Evolutionary conservation across 129 eudicot species (phyloP).

Genomic region (Dittrichia graveolens): DNA sequence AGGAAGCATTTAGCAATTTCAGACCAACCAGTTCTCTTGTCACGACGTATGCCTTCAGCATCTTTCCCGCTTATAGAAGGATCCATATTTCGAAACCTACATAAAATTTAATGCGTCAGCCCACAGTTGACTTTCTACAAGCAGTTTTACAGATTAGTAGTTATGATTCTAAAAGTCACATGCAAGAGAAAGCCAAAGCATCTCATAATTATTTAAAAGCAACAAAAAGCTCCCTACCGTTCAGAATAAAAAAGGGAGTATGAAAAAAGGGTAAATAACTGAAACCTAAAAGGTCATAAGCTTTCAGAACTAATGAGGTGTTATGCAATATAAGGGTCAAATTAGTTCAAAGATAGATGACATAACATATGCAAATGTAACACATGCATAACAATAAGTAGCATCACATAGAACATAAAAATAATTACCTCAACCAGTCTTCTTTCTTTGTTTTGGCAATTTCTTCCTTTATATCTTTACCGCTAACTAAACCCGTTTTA

Average conservation of each 20-base stretch:
- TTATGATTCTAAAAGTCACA: too few relatives aligned
- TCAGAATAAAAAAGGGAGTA: neutral
- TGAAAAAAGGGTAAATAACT: too few relatives aligned
- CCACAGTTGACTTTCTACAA: neutral
- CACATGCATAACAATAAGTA: neutral
- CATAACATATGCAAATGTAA: neutral
- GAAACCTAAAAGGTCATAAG: too few relatives aligned
- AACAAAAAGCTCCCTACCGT: neutral
- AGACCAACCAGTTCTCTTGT: slow-evolving; percentile 63
- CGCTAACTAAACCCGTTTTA: slow-evolving; percentile 86
- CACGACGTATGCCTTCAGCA: slow-evolving; percentile 81
- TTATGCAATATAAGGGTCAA: too few relatives aligned
- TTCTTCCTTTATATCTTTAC: slow-evolving; percentile 79
- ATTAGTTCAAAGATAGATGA: too few relatives aligned
- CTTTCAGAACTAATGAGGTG: too few relatives aligned
- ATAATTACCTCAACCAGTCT: slow-evolving; percentile 67
- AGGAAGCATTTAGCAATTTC: neutral
- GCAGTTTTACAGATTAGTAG: neutral
- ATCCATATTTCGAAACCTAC: slow-evolving; percentile 77
- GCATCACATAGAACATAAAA: slow-evolving; percentile 9
- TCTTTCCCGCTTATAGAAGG: slow-evolving; percentile 80
- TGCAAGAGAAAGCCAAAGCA: too few relatives aligned
- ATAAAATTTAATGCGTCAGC: slow-evolving; percentile 13
- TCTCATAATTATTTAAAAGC: too few relatives aligned
- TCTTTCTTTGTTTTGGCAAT: slow-evolving; percentile 61